Evolutionary conservation across 345 rosid genomes (phyloP).

Genomic region (Durio zibethinus): DNA sequence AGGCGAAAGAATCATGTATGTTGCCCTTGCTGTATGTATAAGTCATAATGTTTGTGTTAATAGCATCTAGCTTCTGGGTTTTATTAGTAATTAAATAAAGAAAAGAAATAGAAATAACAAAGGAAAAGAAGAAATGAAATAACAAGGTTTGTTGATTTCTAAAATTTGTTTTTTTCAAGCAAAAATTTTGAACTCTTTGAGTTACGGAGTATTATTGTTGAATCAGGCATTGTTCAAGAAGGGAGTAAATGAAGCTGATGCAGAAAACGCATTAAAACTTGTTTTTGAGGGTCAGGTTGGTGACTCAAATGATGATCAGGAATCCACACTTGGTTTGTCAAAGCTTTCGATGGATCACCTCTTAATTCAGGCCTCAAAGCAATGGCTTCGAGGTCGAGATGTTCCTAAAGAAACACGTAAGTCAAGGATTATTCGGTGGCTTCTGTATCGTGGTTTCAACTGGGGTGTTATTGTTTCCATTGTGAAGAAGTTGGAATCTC

Average conservation of each 20-base stretch:
- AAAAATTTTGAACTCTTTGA: conserved; percentile 10
- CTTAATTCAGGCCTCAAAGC: conserved; percentile 61
- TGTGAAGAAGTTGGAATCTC: conserved; percentile 59
- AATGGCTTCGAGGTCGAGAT: conserved; percentile 63
- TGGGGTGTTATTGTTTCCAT: conserved; percentile 60
- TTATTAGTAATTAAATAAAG: neutral
- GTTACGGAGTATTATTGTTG: conserved; percentile 15
- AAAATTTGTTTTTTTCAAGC: neutral
- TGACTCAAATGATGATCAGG: conserved; percentile 39
- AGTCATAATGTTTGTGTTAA: neutral
- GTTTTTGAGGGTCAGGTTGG: conserved; percentile 46
- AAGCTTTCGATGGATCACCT: conserved; percentile 63
- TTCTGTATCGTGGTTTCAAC: conserved; percentile 82
- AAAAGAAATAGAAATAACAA: conserved; percentile 1
- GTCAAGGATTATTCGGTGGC: conserved; percentile 79
- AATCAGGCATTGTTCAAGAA: conserved; percentile 62
- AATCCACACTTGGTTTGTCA: conserved; percentile 50
- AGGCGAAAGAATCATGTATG: neutral
- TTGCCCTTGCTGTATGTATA: neutral
- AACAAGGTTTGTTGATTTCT: neutral
- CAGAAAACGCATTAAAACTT: conserved; percentile 62
- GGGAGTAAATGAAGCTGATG: conserved; percentile 54
- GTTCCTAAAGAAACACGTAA: conserved; percentile 62
- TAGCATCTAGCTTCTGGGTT: neutral
- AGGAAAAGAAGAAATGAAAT: neutral